Conservation (phyloP, 345 rosid genomes). For the Laguncularia racemosa region DNA sequence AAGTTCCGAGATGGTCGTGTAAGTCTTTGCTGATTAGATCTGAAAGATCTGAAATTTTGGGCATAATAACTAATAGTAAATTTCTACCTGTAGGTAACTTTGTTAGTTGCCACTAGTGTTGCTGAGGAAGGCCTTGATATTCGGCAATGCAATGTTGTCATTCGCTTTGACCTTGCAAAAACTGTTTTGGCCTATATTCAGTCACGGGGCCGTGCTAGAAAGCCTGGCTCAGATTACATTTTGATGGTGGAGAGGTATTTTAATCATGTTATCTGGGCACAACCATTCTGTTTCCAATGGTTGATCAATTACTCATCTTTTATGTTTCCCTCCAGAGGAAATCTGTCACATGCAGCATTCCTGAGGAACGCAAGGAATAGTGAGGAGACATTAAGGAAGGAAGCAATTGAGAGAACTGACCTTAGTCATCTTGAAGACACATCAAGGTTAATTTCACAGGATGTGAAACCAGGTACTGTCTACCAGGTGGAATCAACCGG, state of each 20-base stretch:
- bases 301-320: not conserved
- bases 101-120: constrained; percentile 97
- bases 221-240: constrained; percentile 98
- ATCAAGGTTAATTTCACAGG: constrained; percentile 73
- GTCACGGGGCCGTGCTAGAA: constrained; percentile 98
- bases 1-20: constrained; percentile 97
- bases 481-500: constrained; percentile 97
- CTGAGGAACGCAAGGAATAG: constrained; percentile 93
- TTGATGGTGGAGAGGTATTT: constrained; percentile 96
- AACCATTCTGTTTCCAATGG: not conserved
- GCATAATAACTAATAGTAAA: constrained; percentile 4
- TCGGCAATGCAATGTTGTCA: constrained; percentile 96
- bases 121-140: constrained; percentile 99
- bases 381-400: constrained; percentile 94
- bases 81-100: constrained; percentile 52
- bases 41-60: constrained; percentile 6
- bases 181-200: constrained; percentile 97
- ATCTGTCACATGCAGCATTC: constrained; percentile 81
- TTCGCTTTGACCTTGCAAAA: constrained; percentile 98
- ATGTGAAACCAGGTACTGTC: constrained; percentile 69
- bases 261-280: constrained; percentile 2
- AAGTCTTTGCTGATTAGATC: constrained; percentile 22
- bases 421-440: constrained; percentile 88
- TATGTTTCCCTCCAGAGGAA: constrained; percentile 41
- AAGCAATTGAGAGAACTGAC: constrained; percentile 97